Evolutionary conservation across 2,329 filamentous ascomycete genomes (phyloP), one percentile per base, ranked within the genome.

Genomic region (Chrysoporthe puriensis): DNA sequence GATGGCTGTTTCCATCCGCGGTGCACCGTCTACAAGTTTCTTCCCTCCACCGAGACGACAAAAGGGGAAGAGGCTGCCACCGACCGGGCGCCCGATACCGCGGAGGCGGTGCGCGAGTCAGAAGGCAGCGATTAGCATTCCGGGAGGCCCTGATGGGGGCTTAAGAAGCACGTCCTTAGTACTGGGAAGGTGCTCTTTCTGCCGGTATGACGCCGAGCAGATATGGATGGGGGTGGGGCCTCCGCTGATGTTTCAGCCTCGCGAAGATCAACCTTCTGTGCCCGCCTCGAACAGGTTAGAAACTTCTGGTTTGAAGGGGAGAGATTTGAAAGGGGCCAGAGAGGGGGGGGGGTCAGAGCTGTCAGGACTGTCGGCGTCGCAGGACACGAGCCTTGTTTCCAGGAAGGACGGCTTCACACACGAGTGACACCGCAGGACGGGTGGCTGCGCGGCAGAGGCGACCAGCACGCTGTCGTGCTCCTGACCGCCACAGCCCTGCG

Each of bases 391-490:
- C 34, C 34, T n/a, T 18, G n/a, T 26, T 44, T 59, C 57, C 36
- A 14, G 9, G 11, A n/a, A 26, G 2, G 18, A 21, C 13, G 7
- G 36, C 26, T 26, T 26, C 26, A 26, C 26, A 4, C 4, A 21
- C 36, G n/a, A 34, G 61, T 54, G n/a, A 63, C 52, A 54, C 48
- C n/a, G 61, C 46, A 62, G 46, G 26, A 62, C 46, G 60, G 46
- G 14, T 44, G 18, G 57, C 18, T 18, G 18, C 32, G n/a, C 3
- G 7, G 18, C 14, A 52, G 48, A 52, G 7, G n/a, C 14, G 32
- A 36, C 26, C 26, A 36, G 5, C 34, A 0, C 26, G 26, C 26
- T 26, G 26, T 26, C 34, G 32, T 7, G 32, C 16, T 42, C 18
- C 1, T 40, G 8, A 36, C 34, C 48, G 61, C n/a, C 46, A 18